A percentile compares a stretch with the other conserved stretches of the same genome.
Evolutionary conservation across 106 monocot genomes (phyloP).

Genomic region (Narthecium ossifragum): DNA sequence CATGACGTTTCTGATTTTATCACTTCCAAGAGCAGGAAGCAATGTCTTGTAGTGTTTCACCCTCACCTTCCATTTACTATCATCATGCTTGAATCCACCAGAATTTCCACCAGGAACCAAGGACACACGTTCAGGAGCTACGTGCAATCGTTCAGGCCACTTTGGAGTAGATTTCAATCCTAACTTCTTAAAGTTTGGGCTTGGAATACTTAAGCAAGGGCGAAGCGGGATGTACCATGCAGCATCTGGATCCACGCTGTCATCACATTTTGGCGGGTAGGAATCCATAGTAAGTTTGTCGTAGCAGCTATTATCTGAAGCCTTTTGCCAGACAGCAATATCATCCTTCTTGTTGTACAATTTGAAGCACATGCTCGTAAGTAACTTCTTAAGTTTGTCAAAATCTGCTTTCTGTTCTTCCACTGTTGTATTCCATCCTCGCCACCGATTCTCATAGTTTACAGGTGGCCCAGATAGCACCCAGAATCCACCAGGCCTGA

Average conservation of each 20-base stretch:
- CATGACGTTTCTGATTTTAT: conserved; percentile 72
- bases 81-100: conserved; percentile 60
- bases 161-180: conserved; percentile 50
- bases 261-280: conserved; percentile 73
- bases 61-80: conserved; percentile 64
- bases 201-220: conserved; percentile 48
- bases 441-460: conserved; percentile 77
- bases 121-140: conserved; percentile 47
- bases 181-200: conserved; percentile 44
- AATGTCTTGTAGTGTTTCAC: conserved; percentile 56
- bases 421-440: conserved; percentile 83
- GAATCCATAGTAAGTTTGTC: conserved; percentile 34
- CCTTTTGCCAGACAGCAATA: conserved; percentile 81
- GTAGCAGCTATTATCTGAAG: conserved; percentile 55
- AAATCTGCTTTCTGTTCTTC: conserved; percentile 70
- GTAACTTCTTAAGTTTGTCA: conserved; percentile 60
- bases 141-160: conserved; percentile 60
- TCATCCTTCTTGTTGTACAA: conserved; percentile 73
- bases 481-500: conserved; percentile 84
- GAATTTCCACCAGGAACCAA: conserved; percentile 57
- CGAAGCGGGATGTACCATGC: conserved; percentile 78
- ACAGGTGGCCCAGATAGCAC: conserved; percentile 84
- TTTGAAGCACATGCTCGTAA: conserved; percentile 81
- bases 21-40: conserved; percentile 54
- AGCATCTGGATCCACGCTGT: conserved; percentile 64